These are phyloP conservation scores for Botryosphaeria agaves DNA, from an alignment of 2,329 filamentous ascomycete species.

Conservation along the genomic window DNA sequence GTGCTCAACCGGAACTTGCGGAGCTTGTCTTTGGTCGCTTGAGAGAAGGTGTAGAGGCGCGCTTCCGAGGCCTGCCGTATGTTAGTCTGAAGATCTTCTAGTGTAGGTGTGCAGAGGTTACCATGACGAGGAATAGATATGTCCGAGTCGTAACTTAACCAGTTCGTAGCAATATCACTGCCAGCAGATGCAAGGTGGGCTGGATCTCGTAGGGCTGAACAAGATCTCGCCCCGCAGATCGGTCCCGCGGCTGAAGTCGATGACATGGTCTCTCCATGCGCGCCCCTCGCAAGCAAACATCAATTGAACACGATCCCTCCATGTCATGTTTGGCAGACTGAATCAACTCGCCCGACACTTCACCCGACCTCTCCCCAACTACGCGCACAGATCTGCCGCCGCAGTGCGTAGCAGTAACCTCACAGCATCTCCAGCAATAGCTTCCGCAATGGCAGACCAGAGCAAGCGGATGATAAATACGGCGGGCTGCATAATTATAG, in stretches of 20 bases:
- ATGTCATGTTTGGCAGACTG: conserved; percentile 57
- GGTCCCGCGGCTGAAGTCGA: too few species aligned
- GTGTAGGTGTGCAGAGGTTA: too few species aligned
- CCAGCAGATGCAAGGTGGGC: too few species aligned
- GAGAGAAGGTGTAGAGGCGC: conserved; percentile 80
- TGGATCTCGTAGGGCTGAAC: too few species aligned
- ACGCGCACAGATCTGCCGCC: conserved; percentile 30
- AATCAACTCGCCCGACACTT: conserved; percentile 59
- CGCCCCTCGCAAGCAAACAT: too few species aligned
- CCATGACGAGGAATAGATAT: too few species aligned
- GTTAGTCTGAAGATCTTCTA: too few species aligned
- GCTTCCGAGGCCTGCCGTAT: conserved; percentile 52
- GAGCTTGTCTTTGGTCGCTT: conserved; percentile 74
- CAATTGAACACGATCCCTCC: neutral
- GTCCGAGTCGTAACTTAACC: too few species aligned
- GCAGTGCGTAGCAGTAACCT: conserved; percentile 20
- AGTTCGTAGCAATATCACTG: too few species aligned
- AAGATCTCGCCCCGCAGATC: too few species aligned
- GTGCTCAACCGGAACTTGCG: conserved; percentile 90
- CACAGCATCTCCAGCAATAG: conserved; percentile 13
- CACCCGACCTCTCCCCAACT: conserved; percentile 41
- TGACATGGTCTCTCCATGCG: too few species aligned
- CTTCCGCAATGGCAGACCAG: conserved; percentile 31
- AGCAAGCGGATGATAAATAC: conserved; percentile 61
- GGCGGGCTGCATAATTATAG: conserved; percentile 84